A percentile compares a stretch with the other conserved stretches of the same genome.
Conservation (phyloP, 805 yeast genomes). For the Nakazawaea ishiwadae region DNA sequence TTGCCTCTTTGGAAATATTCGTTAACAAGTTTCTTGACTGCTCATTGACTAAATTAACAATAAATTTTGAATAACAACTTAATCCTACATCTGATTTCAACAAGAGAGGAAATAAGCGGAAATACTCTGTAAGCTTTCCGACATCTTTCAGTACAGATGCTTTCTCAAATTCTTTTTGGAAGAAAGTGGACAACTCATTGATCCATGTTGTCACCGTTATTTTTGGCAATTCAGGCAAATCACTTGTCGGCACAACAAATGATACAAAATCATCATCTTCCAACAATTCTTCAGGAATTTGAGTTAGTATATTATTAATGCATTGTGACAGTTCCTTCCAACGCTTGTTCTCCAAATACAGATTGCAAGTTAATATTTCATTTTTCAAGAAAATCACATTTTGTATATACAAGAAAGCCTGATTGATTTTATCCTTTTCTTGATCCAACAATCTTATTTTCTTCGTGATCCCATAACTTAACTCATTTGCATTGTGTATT, state of each 20-base stretch:
- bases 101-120: conserved; percentile 83
- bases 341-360: conserved; percentile 62
- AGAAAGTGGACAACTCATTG: conserved; percentile 48
- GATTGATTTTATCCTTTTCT: conserved; percentile 61
- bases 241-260: conserved; percentile 79
- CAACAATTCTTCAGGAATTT: conserved; percentile 49
- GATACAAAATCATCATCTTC: conserved; percentile 64
- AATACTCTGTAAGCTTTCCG: conserved; percentile 67
- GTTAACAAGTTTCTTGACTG: conserved; percentile 68
- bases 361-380: conserved; percentile 58
- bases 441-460: conserved; percentile 65
- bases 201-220: conserved; percentile 55
- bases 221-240: conserved; percentile 75
- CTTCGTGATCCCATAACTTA: conserved; percentile 64
- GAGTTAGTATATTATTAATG: conserved; percentile 43
- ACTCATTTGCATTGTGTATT: conserved; percentile 55
- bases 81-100: conserved; percentile 70
- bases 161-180: conserved; percentile 56
- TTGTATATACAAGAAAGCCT: conserved; percentile 60
- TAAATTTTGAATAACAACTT: conserved; percentile 77
- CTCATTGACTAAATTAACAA: conserved; percentile 77
- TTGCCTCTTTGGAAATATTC: conserved; percentile 29
- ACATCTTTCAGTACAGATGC: conserved; percentile 70
- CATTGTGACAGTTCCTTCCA: conserved; percentile 79
- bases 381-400: conserved; percentile 62